A percentile compares a stretch with the other conserved stretches of the same genome.
Evolutionary conservation across 2,329 filamentous ascomycete genomes (phyloP).

Genomic region (Knufia petricola): DNA sequence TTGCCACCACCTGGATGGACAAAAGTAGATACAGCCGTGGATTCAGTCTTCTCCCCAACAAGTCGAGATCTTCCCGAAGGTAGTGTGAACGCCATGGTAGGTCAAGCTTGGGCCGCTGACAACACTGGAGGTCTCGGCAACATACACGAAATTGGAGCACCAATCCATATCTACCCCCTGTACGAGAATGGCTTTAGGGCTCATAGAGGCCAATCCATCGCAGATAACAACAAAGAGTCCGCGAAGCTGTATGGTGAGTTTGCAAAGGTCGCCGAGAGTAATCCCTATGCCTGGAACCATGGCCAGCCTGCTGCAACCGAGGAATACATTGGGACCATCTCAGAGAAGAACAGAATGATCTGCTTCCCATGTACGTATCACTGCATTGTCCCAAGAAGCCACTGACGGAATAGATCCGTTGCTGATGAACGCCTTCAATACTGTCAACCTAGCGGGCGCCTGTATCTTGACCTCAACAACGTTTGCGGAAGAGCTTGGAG

Average conservation of each 20-base stretch:
- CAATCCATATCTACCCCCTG: slow-evolving; percentile 58
- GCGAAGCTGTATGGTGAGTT: slow-evolving; percentile 53
- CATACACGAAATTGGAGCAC: slow-evolving; percentile 49
- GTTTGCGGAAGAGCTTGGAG: slow-evolving; percentile 44
- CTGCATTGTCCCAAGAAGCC: slow-evolving; percentile 12
- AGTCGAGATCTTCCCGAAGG: slow-evolving; percentile 35
- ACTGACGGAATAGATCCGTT: slow-evolving; percentile 46
- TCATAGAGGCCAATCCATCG: slow-evolving; percentile 43
- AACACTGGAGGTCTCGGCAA: slow-evolving; percentile 42
- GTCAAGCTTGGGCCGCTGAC: slow-evolving; percentile 5
- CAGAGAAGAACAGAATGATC: slow-evolving; percentile 55
- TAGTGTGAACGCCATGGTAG: slow-evolving; percentile 20
- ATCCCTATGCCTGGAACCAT: slow-evolving; percentile 50
- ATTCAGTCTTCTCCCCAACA: slow-evolving; percentile 43
- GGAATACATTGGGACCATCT: slow-evolving; percentile 45
- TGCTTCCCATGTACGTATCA: slow-evolving; percentile 51
- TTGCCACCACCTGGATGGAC: slow-evolving; percentile 55
- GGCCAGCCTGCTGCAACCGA: slow-evolving; percentile 37
- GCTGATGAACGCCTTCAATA: slow-evolving; percentile 64
- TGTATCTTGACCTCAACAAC: slow-evolving; percentile 51
- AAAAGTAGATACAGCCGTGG: slow-evolving; percentile 36
- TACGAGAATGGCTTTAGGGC: slow-evolving; percentile 58
- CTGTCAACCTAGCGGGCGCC: slow-evolving; percentile 54
- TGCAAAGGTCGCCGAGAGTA: slow-evolving; percentile 45
- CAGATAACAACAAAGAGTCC: slow-evolving; percentile 51